Base-by-base conservation (phyloP, 2,329 filamentous ascomycete genomes). In the Ramularia endophylla region DNA sequence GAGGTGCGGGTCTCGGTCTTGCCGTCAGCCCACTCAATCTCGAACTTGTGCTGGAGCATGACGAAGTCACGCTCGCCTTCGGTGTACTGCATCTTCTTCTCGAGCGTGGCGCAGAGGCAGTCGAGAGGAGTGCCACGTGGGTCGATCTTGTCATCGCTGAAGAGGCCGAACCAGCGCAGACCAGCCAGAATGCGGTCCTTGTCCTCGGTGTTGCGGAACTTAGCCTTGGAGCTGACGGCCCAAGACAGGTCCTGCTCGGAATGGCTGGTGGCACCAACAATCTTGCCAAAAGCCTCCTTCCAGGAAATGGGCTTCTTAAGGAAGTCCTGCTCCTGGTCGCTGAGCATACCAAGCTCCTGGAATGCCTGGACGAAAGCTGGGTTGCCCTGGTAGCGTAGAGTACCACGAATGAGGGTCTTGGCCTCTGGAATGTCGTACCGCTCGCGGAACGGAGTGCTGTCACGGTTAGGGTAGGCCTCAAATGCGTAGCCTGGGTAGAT, bases 351-450 rank as follows among this genome's bases (percentile, higher is more conserved):
- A 47, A 89, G 85, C 62, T 95, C 85, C 47, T 94, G 87, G 8
- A 97, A 80, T 18, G 82, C 78, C 63, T 83, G 84, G 70, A 95
- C 78, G 67, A 95, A 90, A 64, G 94, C 79, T 2, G 89, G 88
- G 77, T 95, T 95, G 32, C 90, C 88, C 53, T 79, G 74, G 72
- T 92, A 97, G 53, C 90, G 75, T 27, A 95, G 77, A 20, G 88
- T 94, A 48, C 85, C 86, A 38, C 87, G 78, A 63, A 95, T 73
- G 57, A 95, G 79, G 38, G 86, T 95, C 67, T 94, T 69, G 11
- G 87, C 87, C 71, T 97, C 90, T 38, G 89, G 88, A 60, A 95
- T 95, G 66, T 79, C 70, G 77, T 95, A 95, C 49, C 86, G 80
- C 74, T 94, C 83, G 61, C 80, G 82, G 79, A 92, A 97, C 7